Percentiles rank a stretch among this genome's conserved stretches.
Conservation (phyloP, 352 stramenopile genomes). For the Phytopythium sindhum region DNA sequence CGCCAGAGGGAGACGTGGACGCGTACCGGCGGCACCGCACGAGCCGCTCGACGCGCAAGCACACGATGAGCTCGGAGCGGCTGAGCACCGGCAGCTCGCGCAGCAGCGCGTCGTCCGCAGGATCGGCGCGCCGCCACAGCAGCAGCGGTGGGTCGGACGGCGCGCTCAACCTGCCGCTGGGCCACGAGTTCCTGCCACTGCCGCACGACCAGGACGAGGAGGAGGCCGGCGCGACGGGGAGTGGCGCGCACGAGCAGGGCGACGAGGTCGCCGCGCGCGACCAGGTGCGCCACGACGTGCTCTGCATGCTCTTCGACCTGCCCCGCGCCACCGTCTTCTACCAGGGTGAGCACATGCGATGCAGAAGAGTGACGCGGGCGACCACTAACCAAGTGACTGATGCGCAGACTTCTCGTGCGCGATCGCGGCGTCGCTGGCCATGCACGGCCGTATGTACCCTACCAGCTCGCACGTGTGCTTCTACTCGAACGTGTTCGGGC, state of each 20-base stretch:
- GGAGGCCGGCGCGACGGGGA: background rate
- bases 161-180: slow-evolving; percentile 36
- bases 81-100: slow-evolving; percentile 13
- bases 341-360: slow-evolving; percentile 46
- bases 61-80: slow-evolving; percentile 5
- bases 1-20: background rate
- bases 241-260: background rate
- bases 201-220: slow-evolving; percentile 18
- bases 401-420: slow-evolving; percentile 78
- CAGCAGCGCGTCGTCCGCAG: background rate
- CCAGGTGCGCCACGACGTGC: slow-evolving; percentile 71
- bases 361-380: no score
- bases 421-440: slow-evolving; percentile 71
- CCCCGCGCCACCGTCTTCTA: slow-evolving; percentile 71
- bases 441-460: slow-evolving; percentile 88
- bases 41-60: slow-evolving; percentile 9
- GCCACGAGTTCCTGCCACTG: slow-evolving; percentile 47
- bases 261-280: slow-evolving; percentile 37
- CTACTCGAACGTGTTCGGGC: slow-evolving; percentile 86
- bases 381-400: background rate
- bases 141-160: slow-evolving; percentile 14
- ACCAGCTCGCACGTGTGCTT: slow-evolving; percentile 81
- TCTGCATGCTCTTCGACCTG: slow-evolving; percentile 86
- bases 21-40: background rate
- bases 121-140: slow-evolving; percentile 6